Base-by-base conservation (phyloP, 2,329 filamentous ascomycete genomes). In the Fusarium praegraminearum region DNA sequence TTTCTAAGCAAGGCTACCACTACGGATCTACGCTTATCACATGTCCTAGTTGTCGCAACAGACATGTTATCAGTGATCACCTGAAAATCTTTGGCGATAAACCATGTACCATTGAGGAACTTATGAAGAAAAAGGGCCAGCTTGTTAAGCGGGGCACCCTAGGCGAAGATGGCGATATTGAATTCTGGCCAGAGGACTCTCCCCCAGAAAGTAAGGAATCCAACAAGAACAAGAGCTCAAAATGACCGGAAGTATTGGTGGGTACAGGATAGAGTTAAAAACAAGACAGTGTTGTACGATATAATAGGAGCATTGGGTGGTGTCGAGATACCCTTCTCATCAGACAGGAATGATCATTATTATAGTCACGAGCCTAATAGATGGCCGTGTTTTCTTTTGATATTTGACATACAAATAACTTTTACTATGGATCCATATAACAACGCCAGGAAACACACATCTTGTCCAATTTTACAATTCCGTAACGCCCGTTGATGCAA, bases 1-100 rank as follows among this genome's bases (percentile, higher is more conserved):
- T 99, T 74, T 93, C 93, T 32, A 98, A 98, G 80, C 96, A 98
- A 77, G 96, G 93, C 33, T 99, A 99, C 78, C 94, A 98, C 80
- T 86, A 90, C 68, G 96, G 96, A 36, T 95, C 93, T 2, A 91
- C 96, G 7, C 84, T 99, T 60, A 94, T 98, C 70, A 91, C 91
- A 35, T 99, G 96, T 78, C 95, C 96, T 0, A 83, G 84, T 5
- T 99, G 96, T 81, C 90, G 90, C 75, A 94, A 93, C 77, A 87
- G 94, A 26, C 96, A 99, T 82, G 82, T 99, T 71, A 98, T 99
- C 75, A 91, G 90, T 76, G 96, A 99, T 79, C 92, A 99, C 79
- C 82, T 99, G 43, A 81, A 83, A 71, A 92, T 95, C 50, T 96
- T 96, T 76, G 90, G 90, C 36, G 88, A 94, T 71, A 85, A 84